A percentile compares a stretch with the other conserved stretches of the same genome.
These are phyloP conservation scores for Rhizophora mangle DNA, from an alignment of 345 rosid species.

Conservation along the genomic window DNA sequence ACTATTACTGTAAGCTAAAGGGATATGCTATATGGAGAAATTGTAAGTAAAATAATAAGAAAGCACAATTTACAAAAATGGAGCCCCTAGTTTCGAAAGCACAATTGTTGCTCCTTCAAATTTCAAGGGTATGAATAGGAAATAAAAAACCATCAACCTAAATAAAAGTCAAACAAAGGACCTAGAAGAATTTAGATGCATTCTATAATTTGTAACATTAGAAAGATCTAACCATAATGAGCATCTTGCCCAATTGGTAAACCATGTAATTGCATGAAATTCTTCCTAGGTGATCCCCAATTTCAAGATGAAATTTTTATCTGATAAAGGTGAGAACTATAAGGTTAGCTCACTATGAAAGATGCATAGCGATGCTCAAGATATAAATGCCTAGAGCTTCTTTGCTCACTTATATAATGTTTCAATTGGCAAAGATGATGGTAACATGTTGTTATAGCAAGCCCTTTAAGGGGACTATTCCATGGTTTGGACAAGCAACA, in stretches of 20 bases:
- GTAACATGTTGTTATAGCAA: conserved; percentile 87
- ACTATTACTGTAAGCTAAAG: conserved; percentile 25
- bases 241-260: conserved; percentile 96
- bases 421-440: conserved; percentile 99
- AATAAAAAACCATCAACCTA: neutral
- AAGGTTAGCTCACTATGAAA: conserved; percentile 5
- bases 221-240: conserved; percentile 65
- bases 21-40: neutral
- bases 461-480: conserved; percentile 44
- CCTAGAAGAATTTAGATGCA: conserved; percentile 35
- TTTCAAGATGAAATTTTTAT: conserved; percentile 52
- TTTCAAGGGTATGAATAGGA: neutral
- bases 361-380: neutral
- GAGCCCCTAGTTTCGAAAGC: neutral
- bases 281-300: conserved; percentile 60
- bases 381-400: neutral
- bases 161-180: conserved; percentile 13
- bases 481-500: conserved; percentile 59
- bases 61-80: no score
- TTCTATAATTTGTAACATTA: conserved; percentile 30
- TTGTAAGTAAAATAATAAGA: conserved; percentile 2
- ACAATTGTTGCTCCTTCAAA: neutral
- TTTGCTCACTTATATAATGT: conserved; percentile 67
- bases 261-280: conserved; percentile 76
- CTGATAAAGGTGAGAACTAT: conserved; percentile 29